Conservation (phyloP, 169 alveolate genomes). For the Condylostoma magnum region DNA sequence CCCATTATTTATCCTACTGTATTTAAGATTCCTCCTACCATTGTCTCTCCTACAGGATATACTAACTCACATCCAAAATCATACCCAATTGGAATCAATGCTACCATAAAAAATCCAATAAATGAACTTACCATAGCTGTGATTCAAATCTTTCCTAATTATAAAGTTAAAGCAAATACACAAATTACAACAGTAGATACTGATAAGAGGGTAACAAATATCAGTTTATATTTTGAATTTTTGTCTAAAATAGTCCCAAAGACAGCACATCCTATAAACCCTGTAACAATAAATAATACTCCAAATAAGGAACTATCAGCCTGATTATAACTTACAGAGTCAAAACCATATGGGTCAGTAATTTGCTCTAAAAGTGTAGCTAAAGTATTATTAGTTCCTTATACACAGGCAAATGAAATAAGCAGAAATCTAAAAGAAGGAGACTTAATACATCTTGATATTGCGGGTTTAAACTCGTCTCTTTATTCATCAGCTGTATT, state of each 20-base stretch:
- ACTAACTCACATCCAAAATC: neutral
- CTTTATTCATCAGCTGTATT: neutral
- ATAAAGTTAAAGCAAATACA: neutral
- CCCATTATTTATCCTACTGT: neutral
- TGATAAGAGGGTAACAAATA: neutral
- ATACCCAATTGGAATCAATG: neutral
- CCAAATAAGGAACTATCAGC: neutral
- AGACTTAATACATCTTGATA: neutral
- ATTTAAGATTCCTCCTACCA: neutral
- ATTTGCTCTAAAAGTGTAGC: neutral
- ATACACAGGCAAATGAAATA: neutral
- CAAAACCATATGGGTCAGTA: neutral
- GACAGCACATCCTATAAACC: neutral
- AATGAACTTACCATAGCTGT: neutral
- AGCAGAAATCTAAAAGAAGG: neutral
- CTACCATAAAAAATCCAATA: neutral
- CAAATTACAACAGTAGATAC: neutral
- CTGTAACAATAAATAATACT: neutral
- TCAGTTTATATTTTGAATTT: neutral
- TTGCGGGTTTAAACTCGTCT: neutral
- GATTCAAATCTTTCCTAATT: neutral
- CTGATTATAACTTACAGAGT: no score
- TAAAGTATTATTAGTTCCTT: neutral
- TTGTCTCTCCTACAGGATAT: neutral
- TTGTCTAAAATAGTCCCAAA: neutral